Conservation (phyloP, 805 yeast species). For the Myxozyma melibiosi region DNA sequence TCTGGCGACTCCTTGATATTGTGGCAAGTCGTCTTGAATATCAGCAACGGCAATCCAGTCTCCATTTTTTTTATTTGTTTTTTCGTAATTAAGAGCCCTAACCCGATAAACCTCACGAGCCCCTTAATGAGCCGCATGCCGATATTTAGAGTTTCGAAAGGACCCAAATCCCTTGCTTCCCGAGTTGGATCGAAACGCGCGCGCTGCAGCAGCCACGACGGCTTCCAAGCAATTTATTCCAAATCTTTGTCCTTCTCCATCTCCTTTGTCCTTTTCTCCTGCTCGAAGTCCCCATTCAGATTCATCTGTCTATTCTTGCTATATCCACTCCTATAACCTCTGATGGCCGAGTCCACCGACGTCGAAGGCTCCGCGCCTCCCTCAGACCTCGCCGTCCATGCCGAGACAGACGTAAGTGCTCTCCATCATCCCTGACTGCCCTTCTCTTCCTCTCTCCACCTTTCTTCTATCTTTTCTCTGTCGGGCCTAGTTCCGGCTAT, state of each 20-base stretch:
- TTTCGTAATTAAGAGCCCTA: not conserved
- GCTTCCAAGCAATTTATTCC: not conserved
- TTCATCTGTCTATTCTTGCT: too few species aligned
- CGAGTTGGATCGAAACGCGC: too few species aligned
- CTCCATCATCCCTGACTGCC: not conserved
- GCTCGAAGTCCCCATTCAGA: too few species aligned
- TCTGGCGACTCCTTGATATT: too few species aligned
- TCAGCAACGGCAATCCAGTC: not conserved
- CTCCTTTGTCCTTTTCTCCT: too few species aligned
- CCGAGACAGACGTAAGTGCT: not conserved
- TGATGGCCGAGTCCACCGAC: too few species aligned
- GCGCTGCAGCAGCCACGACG: not conserved
- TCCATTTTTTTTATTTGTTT: too few species aligned
- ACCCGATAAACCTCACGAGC: not conserved
- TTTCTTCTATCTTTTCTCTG: too few species aligned
- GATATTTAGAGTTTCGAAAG: not conserved
- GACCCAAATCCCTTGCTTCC: slow-evolving; percentile 2
- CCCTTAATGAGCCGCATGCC: not conserved
- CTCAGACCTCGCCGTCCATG: too few species aligned
- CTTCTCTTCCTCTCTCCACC: not conserved
- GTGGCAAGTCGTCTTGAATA: too few species aligned
- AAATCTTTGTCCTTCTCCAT: not conserved
- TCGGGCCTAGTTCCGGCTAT: not conserved
- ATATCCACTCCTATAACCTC: too few species aligned
- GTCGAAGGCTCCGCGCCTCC: too few species aligned